These are phyloP conservation scores for Cryptosporidium parvum DNA, from an alignment of 169 alveolate genomes.

Conservation along the genomic window DNA sequence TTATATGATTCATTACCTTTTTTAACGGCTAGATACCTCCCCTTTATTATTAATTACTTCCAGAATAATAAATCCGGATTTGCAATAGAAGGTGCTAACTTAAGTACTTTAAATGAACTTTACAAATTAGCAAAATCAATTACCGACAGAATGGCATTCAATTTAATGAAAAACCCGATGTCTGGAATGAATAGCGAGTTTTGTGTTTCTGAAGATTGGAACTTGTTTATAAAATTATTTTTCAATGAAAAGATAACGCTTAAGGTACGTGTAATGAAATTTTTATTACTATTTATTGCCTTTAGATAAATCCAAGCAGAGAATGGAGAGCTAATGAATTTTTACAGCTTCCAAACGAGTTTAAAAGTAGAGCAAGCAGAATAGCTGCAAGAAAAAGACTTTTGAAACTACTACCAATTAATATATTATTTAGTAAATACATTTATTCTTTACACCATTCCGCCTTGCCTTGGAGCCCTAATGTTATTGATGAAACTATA, in stretches of 20 bases:
- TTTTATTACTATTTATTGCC: background rate
- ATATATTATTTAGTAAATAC: slow-evolving; percentile 5
- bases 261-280: slow-evolving; percentile 16
- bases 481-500: slow-evolving; percentile 38
- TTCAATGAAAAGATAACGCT: background rate
- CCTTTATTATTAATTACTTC: slow-evolving; percentile 24
- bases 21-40: slow-evolving; percentile 32
- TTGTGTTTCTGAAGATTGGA: slow-evolving; percentile 10
- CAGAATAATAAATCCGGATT: background rate
- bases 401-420: background rate
- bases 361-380: slow-evolving; percentile 23
- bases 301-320: slow-evolving; percentile 20
- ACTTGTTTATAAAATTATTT: slow-evolving; percentile 12
- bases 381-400: slow-evolving; percentile 4
- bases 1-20: slow-evolving; percentile 48
- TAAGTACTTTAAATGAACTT: background rate
- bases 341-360: slow-evolving; percentile 7
- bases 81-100: background rate
- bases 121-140: slow-evolving; percentile 7
- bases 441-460: background rate
- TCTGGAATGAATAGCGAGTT: slow-evolving; percentile 58
- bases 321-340: slow-evolving; percentile 41
- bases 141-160: background rate
- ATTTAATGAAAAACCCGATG: slow-evolving; percentile 6
- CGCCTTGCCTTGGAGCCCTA: slow-evolving; percentile 43